Evolutionary conservation across 352 stramenopile species (phyloP).

Genomic region (Phytophthora meadii): DNA sequence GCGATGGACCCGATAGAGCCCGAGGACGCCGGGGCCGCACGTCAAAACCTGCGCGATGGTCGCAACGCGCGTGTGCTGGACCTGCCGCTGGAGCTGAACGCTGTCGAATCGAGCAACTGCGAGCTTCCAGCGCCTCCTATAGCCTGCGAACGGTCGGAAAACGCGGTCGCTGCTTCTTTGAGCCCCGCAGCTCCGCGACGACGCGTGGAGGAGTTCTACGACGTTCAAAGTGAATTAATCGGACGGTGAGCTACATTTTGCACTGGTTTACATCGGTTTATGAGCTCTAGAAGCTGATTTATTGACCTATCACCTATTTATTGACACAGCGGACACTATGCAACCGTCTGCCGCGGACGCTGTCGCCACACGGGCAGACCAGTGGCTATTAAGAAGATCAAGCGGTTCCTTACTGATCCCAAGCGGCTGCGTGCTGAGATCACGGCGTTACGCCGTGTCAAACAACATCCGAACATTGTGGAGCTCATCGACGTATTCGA

Average conservation of each 20-base stretch:
- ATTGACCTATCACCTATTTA: neutral
- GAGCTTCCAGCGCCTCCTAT: neutral
- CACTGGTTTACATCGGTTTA: neutral
- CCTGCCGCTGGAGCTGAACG: constrained; percentile 11
- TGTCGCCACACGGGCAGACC: constrained; percentile 55
- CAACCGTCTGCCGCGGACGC: constrained; percentile 62
- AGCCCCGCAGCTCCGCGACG: constrained; percentile 33
- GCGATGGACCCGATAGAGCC: constrained; percentile 2
- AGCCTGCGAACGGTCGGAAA: neutral
- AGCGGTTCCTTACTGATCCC: constrained; percentile 78
- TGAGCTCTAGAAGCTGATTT: constrained; percentile 12
- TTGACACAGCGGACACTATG: constrained; percentile 67
- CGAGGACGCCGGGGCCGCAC: constrained; percentile 9
- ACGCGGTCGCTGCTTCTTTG: neutral
- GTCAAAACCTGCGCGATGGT: constrained; percentile 15
- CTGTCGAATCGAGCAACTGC: constrained; percentile 2
- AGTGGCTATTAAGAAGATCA: constrained; percentile 88
- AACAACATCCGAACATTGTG: constrained; percentile 80
- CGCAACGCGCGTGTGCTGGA: constrained; percentile 25
- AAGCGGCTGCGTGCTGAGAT: constrained; percentile 73
- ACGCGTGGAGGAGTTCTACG: constrained; percentile 65
- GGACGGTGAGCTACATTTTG: constrained; percentile 43
- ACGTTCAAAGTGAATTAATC: constrained; percentile 55
- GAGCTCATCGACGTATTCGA: constrained; percentile 85
- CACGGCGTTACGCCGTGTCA: constrained; percentile 58